Percentiles rank a stretch among this genome's conserved stretches.
Conservation (phyloP, 2,329 filamentous ascomycete genomes). For the Drechslera avenae region DNA sequence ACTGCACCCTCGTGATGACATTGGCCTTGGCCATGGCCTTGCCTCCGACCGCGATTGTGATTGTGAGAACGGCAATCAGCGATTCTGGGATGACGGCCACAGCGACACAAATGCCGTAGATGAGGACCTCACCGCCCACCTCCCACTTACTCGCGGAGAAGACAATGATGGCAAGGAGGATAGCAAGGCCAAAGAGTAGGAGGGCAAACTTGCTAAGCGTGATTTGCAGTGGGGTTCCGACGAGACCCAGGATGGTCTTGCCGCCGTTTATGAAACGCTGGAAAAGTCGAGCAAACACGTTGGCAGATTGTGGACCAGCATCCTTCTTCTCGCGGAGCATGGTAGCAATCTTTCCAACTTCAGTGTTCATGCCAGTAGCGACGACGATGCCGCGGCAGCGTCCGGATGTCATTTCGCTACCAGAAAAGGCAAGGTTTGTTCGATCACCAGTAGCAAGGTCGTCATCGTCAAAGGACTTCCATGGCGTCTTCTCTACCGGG, state of each 20-base stretch:
- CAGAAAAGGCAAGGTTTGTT: slow-evolving; percentile 72
- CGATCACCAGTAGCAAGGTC: slow-evolving; percentile 67
- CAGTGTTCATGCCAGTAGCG: slow-evolving; percentile 73
- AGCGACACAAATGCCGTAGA: slow-evolving; percentile 56
- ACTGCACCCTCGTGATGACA: slow-evolving; percentile 49
- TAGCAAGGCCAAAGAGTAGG: slow-evolving; percentile 59
- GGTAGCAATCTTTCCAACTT: slow-evolving; percentile 76
- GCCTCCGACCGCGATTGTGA: slow-evolving; percentile 61
- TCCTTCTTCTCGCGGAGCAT: slow-evolving; percentile 67
- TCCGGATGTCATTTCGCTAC: slow-evolving; percentile 73
- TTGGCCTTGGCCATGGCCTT: slow-evolving; percentile 51
- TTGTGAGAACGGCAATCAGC: slow-evolving; percentile 69
- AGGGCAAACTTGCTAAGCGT: slow-evolving; percentile 83
- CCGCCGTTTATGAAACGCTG: slow-evolving; percentile 45
- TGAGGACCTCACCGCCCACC: slow-evolving; percentile 51
- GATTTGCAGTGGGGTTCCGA: slow-evolving; percentile 83
- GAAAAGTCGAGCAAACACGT: slow-evolving; percentile 38
- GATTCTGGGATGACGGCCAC: slow-evolving; percentile 57
- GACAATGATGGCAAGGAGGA: slow-evolving; percentile 72
- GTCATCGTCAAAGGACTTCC: slow-evolving; percentile 56
- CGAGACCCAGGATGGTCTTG: slow-evolving; percentile 65
- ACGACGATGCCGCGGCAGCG: slow-evolving; percentile 72
- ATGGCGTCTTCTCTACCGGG: slow-evolving; percentile 68
- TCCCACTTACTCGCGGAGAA: slow-evolving; percentile 63
- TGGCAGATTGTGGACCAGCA: slow-evolving; percentile 56